Base-by-base conservation (phyloP, 352 stramenopile species). In the Phytophthora niederhauseri region DNA sequence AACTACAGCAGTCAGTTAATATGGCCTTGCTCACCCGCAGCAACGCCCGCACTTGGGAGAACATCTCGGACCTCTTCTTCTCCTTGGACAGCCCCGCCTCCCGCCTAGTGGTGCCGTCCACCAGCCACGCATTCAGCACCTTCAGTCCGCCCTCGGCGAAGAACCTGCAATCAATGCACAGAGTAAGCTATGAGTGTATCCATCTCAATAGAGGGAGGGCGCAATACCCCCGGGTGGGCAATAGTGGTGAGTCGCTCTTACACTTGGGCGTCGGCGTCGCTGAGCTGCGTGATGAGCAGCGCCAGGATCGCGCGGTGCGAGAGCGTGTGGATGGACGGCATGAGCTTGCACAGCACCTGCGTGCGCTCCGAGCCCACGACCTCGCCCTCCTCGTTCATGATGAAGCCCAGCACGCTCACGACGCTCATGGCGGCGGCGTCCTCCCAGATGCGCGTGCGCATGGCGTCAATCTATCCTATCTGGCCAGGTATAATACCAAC, bases 331-430 rank as follows among this genome's bases (percentile, higher is more conserved):
- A 94, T 93, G 45, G 82, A 93, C 49, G 86, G 83, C 86, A 94
- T 89, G 75, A 94, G 86, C 61, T 91, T 89, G 73, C 84, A 92
- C 36, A 93, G 75, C 63, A 93, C 80, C 68, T 91, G 77, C 57
- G 84, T 94, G 73, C 83, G 83, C 65, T 93, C 86, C 8, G 81
- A 68, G 2, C 86, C 84, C 20, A 90, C 77, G 20, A 94, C 82
- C 24, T 93, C 85, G 57, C 84, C 86, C 12, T 93, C 83, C 38
- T 94, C 86, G 69, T 94, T 94, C 73, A 94, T 83, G 52, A 93
- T 76, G 66, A 89, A 94, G 62, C 80, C 86, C 56, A 94, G 71
- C 57, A 93, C 83, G 67, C 86, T 94, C 70, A 92, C 86, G 43
- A 94, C 64, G 75, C 85, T 85, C 84, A 94, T 94, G 31, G 86